Percentiles rank a stretch among this genome's conserved stretches.
Evolutionary conservation across 2,329 filamentous ascomycete species (phyloP).

Genomic region (Verticillium longisporum): DNA sequence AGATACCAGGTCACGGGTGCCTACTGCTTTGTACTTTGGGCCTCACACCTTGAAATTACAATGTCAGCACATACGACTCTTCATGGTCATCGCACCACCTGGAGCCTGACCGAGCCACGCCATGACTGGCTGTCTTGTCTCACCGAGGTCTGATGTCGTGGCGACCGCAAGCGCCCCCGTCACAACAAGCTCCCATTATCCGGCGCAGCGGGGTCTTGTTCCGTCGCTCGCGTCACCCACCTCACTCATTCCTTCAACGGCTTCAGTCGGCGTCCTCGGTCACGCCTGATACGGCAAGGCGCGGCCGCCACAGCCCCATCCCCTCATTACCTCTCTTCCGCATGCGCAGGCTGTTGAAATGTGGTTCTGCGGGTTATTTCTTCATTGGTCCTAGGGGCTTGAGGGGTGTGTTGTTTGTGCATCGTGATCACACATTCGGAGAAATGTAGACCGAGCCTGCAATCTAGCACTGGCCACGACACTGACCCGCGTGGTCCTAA

Average conservation of each 20-base stretch:
- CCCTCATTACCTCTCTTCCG: background rate
- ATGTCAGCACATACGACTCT: background rate
- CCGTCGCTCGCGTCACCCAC: background rate
- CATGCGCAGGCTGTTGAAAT: background rate
- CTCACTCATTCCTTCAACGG: background rate
- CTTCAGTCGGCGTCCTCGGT: background rate
- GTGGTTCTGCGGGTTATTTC: background rate
- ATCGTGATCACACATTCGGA: background rate
- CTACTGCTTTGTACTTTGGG: background rate
- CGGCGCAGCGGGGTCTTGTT: background rate
- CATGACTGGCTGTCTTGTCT: background rate
- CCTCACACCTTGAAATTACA: background rate
- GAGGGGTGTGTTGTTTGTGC: background rate
- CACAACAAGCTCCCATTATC: background rate
- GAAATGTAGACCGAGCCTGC: background rate
- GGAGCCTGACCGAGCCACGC: background rate
- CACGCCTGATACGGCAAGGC: constrained; percentile 1
- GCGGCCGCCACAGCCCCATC: constrained; percentile 1
- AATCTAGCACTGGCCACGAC: background rate
- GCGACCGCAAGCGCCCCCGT: background rate
- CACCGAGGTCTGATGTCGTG: background rate
- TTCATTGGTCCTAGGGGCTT: background rate
- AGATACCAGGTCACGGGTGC: background rate
- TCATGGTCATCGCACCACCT: background rate
- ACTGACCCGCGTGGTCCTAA: background rate